phyloP scores from a whole-genome alignment of 2,329 filamentous ascomycete genomes.

The Knufia fluminis region DNA sequence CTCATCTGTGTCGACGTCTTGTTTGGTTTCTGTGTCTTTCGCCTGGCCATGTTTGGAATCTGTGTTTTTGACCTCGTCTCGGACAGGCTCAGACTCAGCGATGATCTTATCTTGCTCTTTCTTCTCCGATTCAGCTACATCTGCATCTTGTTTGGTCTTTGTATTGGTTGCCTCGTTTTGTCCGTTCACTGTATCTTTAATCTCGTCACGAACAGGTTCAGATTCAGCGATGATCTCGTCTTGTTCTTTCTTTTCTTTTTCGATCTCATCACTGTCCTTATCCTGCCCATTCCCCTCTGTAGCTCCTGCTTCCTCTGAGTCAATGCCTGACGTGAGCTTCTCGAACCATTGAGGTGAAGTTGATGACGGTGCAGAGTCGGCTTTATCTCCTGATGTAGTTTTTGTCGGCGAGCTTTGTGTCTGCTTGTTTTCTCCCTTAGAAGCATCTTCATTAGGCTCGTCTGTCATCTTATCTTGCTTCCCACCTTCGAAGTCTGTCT shows the following conservation, averaged over 20 bases:
- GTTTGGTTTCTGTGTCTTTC: too few relatives aligned
- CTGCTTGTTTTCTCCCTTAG: background rate
- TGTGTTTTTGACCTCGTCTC: slow-evolving; percentile 10
- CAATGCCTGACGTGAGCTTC: background rate
- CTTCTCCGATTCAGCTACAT: too few relatives aligned
- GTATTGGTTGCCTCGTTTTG: too few relatives aligned
- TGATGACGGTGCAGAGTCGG: background rate
- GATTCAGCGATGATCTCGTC: slow-evolving; percentile 17
- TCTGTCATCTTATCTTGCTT: too few relatives aligned
- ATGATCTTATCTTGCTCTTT: slow-evolving; percentile 16
- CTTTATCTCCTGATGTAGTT: background rate
- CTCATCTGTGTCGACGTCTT: too few relatives aligned
- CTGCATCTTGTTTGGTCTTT: too few relatives aligned
- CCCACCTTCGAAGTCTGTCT: too few relatives aligned
- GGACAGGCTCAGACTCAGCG: slow-evolving; percentile 13
- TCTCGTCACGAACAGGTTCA: slow-evolving; percentile 15
- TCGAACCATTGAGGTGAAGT: background rate
- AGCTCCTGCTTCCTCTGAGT: background rate
- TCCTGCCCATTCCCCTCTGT: too few relatives aligned
- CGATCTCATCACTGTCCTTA: too few relatives aligned
- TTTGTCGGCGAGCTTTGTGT: background rate
- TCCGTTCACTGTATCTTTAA: background rate
- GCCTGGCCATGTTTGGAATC: too few relatives aligned
- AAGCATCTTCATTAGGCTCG: background rate
- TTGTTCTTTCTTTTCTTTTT: slow-evolving; percentile 1